Evolutionary conservation across 2,329 filamentous ascomycete genomes (phyloP).

Genomic region (Plenodomus biglobosus): DNA sequence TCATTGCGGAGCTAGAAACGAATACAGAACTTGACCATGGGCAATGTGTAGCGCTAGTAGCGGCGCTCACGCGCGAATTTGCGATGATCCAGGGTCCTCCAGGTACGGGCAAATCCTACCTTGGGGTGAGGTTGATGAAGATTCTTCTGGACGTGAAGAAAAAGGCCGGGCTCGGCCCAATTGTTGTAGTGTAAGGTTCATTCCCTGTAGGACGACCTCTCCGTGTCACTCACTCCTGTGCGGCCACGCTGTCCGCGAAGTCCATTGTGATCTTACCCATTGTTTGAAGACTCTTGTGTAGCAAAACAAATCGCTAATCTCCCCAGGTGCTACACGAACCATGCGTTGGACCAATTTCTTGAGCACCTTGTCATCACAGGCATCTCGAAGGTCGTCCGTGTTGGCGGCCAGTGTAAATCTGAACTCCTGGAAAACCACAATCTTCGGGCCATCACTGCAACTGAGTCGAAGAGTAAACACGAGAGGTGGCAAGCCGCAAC

Average conservation of each 20-base stretch:
- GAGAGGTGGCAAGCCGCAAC: constrained; percentile 14
- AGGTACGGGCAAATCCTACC: constrained; percentile 68
- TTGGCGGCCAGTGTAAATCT: constrained; percentile 62
- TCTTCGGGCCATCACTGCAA: constrained; percentile 42
- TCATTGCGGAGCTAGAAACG: constrained; percentile 14
- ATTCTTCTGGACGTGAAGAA: constrained; percentile 52
- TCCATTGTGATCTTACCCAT: too few species aligned
- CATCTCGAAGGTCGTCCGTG: constrained; percentile 58
- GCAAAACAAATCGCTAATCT: too few species aligned
- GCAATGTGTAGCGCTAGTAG: constrained; percentile 55
- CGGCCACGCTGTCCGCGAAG: too few species aligned
- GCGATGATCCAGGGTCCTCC: constrained; percentile 70
- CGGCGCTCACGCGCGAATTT: constrained; percentile 56
- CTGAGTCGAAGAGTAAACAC: constrained; percentile 20
- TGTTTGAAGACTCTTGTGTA: too few species aligned
- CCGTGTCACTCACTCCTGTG: constrained; percentile 4
- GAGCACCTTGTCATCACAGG: constrained; percentile 58
- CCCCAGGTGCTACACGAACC: constrained; percentile 54
- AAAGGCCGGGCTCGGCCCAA: constrained; percentile 46
- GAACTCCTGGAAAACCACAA: constrained; percentile 54
- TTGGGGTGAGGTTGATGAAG: constrained; percentile 62
- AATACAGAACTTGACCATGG: constrained; percentile 51
- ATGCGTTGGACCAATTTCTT: constrained; percentile 61
- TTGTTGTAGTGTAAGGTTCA: constrained; percentile 48
- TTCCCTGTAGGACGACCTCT: too few species aligned